These are phyloP conservation scores for Colletotrichum destructivum DNA, from an alignment of 2,329 filamentous ascomycete genomes.

Conservation along the genomic window DNA sequence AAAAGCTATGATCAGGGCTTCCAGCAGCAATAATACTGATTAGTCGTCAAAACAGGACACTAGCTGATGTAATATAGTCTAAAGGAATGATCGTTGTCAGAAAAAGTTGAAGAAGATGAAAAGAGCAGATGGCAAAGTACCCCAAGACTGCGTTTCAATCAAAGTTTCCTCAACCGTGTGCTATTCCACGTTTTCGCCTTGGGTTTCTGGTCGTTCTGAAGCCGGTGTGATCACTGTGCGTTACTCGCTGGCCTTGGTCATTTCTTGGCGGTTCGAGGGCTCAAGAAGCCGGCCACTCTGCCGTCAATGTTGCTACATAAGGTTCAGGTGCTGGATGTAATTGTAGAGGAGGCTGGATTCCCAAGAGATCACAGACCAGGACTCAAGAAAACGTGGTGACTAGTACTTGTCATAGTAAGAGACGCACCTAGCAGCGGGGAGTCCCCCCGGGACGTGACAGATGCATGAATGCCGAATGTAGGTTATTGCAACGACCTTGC, in stretches of 20 bases:
- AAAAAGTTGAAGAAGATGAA: background rate
- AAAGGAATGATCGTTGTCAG: slow-evolving; percentile 35
- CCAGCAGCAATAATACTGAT: no score
- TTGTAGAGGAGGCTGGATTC: background rate
- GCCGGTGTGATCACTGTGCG: background rate
- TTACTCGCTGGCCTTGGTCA: background rate
- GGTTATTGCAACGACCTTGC: background rate
- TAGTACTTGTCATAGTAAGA: background rate
- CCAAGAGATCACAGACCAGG: no score
- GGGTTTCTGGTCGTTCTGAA: background rate
- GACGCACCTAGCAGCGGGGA: background rate
- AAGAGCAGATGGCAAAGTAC: background rate
- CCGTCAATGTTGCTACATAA: background rate
- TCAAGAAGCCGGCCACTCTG: background rate
- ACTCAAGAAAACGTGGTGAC: background rate
- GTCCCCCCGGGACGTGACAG: background rate
- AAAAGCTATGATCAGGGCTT: slow-evolving; percentile 34
- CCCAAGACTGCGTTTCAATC: background rate
- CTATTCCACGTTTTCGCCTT: background rate
- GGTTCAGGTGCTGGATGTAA: background rate
- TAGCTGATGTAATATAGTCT: slow-evolving; percentile 18
- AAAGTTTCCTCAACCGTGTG: background rate
- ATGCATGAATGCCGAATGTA: background rate
- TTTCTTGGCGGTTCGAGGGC: background rate
- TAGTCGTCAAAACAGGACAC: no score